A percentile compares a stretch with the other conserved stretches of the same genome.
phyloP scores from a whole-genome alignment of 495 filamentous ascomycete genomes.

The Aspergillus panamensis region DNA sequence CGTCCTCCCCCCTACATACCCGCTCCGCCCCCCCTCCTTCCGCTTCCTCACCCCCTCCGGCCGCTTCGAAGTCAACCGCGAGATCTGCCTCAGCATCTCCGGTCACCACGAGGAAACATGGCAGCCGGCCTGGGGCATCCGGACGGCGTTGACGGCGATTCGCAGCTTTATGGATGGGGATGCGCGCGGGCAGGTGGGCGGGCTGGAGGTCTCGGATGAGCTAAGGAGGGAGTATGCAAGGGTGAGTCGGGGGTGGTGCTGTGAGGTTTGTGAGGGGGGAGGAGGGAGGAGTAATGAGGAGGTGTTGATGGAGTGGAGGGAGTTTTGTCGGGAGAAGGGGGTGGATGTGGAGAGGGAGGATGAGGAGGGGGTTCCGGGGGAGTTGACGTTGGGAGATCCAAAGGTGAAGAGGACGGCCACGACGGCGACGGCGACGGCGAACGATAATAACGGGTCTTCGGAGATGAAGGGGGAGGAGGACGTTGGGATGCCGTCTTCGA shows the following conservation, averaged over 20 bases:
- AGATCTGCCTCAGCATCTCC: constrained; percentile 90
- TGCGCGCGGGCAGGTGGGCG: constrained; percentile 73
- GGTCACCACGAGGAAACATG: constrained; percentile 97
- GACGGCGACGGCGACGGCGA: too few species aligned
- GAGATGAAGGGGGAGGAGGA: too few species aligned
- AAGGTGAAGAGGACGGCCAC: constrained; percentile 29
- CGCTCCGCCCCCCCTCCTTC: constrained; percentile 84
- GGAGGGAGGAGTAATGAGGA: constrained; percentile 63
- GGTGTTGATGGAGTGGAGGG: constrained; percentile 65
- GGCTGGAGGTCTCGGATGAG: constrained; percentile 66
- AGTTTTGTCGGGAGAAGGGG: constrained; percentile 50
- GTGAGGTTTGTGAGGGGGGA: constrained; percentile 56
- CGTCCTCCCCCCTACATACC: constrained; percentile 81
- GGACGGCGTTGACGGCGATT: constrained; percentile 55
- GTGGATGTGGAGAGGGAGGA: constrained; percentile 41
- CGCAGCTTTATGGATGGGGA: constrained; percentile 53
- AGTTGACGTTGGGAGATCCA: constrained; percentile 45
- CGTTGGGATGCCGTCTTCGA: neutral
- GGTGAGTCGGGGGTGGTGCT: constrained; percentile 59
- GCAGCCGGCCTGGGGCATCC: constrained; percentile 96
- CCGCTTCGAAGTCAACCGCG: constrained; percentile 93
- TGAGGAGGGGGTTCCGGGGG: constrained; percentile 39
- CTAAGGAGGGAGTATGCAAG: constrained; percentile 63
- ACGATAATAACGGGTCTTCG: too few species aligned
- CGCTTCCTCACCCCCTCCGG: constrained; percentile 91